Evolutionary conservation across 805 yeast genomes (phyloP), one percentile per base, ranked within the genome.

Genomic region (Lachancea lanzarotensis): DNA sequence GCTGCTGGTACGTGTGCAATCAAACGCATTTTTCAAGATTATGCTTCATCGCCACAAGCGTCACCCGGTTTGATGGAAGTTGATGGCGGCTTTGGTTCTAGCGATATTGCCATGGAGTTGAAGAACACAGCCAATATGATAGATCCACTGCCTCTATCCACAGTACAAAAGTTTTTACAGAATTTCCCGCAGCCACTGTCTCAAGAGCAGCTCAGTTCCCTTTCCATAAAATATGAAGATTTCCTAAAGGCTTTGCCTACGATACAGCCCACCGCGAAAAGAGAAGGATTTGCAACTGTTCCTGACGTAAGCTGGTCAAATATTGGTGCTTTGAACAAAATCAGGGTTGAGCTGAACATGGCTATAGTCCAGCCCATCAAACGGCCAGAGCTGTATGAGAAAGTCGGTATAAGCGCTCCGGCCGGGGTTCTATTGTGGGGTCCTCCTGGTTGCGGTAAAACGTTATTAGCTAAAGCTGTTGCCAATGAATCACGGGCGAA

Each of bases 361-460:
- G 95, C 98, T 12, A 88, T 93, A 51, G 98, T 93, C 1, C 97
- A 91, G 62, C 98, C 98, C 1, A 90, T 93, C 54, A 82, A 83
- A 57, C 78, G 86, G 51, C 98, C 98, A 1, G 97, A 91, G 50
- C 68, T 91, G 17, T 93, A 85, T 60, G 81, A 79, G 51, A 79
- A 81, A 47, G 97, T 90, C 10, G 98, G 98, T 64, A 90, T 93
- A 35, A 79, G 88, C 44, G 96, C 97, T 0, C 98, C 98, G 2
- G 89, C 96, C 0, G 98, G 98, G 46, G 98, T 93, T 1, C 68
- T 93, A 20, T 76, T 93, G 73, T 93, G 98, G 98, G 98, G 98
- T 0, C 98, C 98, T 1, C 98, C 98, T 2, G 98, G 98, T 31
- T 93, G 98, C 69, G 98, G 98, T 74, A 93, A 93, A 62, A 93